phyloP scores from a whole-genome alignment of 2,329 filamentous ascomycete species.

The Pyrenophora teres region DNA sequence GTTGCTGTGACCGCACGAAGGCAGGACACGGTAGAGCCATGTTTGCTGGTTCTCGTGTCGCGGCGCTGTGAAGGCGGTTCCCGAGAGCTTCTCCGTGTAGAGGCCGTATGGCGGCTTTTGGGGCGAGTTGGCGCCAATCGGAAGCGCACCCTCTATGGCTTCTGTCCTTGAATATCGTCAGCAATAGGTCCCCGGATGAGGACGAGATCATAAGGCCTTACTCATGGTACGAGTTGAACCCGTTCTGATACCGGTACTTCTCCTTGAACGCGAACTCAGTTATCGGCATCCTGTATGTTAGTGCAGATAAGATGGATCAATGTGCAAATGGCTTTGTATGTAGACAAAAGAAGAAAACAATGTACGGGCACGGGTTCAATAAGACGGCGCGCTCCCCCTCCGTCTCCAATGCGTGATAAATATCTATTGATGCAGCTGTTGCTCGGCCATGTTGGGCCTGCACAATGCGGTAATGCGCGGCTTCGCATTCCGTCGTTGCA shows the following conservation, averaged over 20 bases:
- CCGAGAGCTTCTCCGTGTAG: conserved; percentile 74
- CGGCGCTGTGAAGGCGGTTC: conserved; percentile 63
- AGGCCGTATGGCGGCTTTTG: conserved; percentile 79
- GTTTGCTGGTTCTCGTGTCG: conserved; percentile 62
- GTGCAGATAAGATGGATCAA: conserved; percentile 25
- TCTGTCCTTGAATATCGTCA: conserved; percentile 63
- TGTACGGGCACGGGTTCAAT: conserved; percentile 8
- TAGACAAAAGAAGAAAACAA: conserved; percentile 30
- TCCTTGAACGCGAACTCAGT: conserved; percentile 67
- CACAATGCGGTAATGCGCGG: conserved; percentile 41
- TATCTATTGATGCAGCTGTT: background rate
- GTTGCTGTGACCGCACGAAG: conserved; percentile 62
- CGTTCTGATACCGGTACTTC: conserved; percentile 77
- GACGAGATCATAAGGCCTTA: conserved; percentile 49
- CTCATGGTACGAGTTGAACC: conserved; percentile 79
- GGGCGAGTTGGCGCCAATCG: conserved; percentile 77
- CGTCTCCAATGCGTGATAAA: too few species aligned
- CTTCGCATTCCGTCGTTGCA: conserved; percentile 31
- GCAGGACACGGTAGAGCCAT: conserved; percentile 63
- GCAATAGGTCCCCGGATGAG: background rate
- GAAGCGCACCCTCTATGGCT: conserved; percentile 74
- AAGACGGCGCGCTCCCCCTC: background rate
- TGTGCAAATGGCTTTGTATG: conserved; percentile 33
- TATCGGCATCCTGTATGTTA: conserved; percentile 62
- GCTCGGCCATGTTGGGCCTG: conserved; percentile 24